These are phyloP conservation scores for Hevea brasiliensis DNA, from an alignment of 345 rosid species.

Conservation along the genomic window DNA sequence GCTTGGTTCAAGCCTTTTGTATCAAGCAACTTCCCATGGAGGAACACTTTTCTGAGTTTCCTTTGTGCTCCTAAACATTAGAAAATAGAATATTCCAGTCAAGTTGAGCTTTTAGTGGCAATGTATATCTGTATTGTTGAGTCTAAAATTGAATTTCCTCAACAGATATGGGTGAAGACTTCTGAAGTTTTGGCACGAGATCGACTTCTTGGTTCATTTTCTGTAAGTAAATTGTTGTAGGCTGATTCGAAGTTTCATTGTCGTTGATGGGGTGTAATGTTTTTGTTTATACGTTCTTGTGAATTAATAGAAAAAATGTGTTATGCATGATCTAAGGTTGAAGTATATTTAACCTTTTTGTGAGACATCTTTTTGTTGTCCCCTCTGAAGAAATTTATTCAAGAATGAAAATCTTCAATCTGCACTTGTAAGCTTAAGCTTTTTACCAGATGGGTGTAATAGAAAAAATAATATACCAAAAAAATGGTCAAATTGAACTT, in stretches of 20 bases:
- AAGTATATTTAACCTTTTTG: neutral
- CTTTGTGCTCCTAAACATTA: neutral
- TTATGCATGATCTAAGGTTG: no score
- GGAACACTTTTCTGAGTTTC: neutral
- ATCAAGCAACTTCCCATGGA: neutral
- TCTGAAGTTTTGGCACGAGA: conserved; percentile 88
- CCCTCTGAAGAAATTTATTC: neutral
- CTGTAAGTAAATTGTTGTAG: conserved; percentile 42
- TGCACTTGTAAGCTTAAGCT: no score
- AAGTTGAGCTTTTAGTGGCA: neutral
- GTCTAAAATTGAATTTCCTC: neutral
- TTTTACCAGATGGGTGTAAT: no score
- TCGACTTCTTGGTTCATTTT: conserved; percentile 83
- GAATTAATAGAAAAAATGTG: no score
- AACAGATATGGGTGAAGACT: conserved; percentile 94
- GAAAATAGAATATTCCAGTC: neutral
- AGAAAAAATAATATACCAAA: no score
- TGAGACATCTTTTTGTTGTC: neutral
- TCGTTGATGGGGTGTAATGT: neutral
- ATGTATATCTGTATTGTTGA: neutral
- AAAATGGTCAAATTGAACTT: no score
- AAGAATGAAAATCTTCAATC: no score
- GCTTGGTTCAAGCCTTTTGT: neutral
- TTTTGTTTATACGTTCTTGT: no score
- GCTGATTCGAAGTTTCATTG: neutral